Evolutionary conservation across 2,329 filamentous ascomycete genomes (phyloP), one percentile per base, ranked within the genome.

Genomic region (Fusarium anthophilum): DNA sequence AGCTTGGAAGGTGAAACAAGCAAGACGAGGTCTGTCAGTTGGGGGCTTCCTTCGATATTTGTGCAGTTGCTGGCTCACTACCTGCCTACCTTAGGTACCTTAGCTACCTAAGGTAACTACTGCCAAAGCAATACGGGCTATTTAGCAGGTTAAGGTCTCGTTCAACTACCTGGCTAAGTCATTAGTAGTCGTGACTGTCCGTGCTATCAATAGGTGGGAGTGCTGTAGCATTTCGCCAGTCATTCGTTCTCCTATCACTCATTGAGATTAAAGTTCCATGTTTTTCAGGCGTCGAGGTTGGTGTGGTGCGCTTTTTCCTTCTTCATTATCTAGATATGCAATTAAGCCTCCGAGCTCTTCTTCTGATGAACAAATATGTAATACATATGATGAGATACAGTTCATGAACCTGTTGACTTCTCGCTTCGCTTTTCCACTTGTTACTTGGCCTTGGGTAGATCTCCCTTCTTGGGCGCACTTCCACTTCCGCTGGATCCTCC

Each of bases 401-500:
- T 14, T 20, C 22, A 20, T 32, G 28, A 3, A 17, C n/a, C 28
- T 11, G 39, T 24, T 47, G 38, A 26, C 13, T n/a, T 62, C 45
- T 48, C 30, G 14, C 6, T 35, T 35, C 14, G 11, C 8, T 17
- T 45, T n/a, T 37, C 26, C 44, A 30, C 24, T n/a, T 59, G 51
- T 43, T 59, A 70, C 53, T 70, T 70, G 30, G 37, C 61, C 65
- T 66, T 74, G 24, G 45, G 45, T 22, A 58, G 28, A 43, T 63
- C 41, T 30, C 76, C 76, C 66, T 72, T 79, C 80, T 85, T 84
- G 58, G 76, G 66, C 32, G 76, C 70, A 63, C 77, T 79, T 8
- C 76, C 76, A 4, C 75, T 75, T 20, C 77, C 75, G 64, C 84
- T 85, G 53, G 69, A 75, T n/a, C 81, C 82, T 3, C 79, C 79